Conservation (phyloP, 2,329 filamentous ascomycete genomes). For the Pseudogymnoascus sp. region DNA sequence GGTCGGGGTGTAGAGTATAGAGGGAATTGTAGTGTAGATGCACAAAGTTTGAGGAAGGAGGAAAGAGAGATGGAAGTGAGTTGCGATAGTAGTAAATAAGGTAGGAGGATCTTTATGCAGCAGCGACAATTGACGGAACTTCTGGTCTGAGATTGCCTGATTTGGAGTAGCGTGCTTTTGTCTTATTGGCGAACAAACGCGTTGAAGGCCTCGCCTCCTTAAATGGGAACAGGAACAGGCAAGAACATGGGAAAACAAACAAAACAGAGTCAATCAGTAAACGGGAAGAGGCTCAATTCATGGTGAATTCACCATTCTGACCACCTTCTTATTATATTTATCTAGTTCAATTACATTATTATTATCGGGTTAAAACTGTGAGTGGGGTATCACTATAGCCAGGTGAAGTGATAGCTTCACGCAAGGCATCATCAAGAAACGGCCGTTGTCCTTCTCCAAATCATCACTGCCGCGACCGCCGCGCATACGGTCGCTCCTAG, state of each 20-base stretch:
- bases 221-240: background rate
- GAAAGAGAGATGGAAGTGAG: constrained; percentile 9
- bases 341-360: constrained; percentile 8
- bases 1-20: background rate
- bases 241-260: background rate
- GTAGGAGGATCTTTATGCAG: constrained; percentile 10
- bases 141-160: constrained; percentile 5
- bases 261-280: background rate
- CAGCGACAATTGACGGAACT: constrained; percentile 6
- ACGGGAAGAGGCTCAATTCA: background rate
- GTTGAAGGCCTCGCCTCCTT: constrained; percentile 9
- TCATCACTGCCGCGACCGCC: constrained; percentile 56
- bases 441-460: constrained; percentile 44
- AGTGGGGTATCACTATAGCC: constrained; percentile 5
- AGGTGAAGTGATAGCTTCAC: constrained; percentile 1
- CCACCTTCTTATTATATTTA: background rate
- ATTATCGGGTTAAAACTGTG: constrained; percentile 3
- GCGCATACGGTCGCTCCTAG: constrained; percentile 66
- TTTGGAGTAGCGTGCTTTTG: background rate
- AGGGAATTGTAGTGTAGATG: background rate
- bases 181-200: constrained; percentile 10
- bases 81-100: constrained; percentile 9
- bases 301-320: background rate
- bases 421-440: constrained; percentile 19
- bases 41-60: constrained; percentile 6